Evolutionary conservation across 352 stramenopile genomes (phyloP), one percentile per base, ranked within the genome.

Genomic region (Phytophthora pini): DNA sequence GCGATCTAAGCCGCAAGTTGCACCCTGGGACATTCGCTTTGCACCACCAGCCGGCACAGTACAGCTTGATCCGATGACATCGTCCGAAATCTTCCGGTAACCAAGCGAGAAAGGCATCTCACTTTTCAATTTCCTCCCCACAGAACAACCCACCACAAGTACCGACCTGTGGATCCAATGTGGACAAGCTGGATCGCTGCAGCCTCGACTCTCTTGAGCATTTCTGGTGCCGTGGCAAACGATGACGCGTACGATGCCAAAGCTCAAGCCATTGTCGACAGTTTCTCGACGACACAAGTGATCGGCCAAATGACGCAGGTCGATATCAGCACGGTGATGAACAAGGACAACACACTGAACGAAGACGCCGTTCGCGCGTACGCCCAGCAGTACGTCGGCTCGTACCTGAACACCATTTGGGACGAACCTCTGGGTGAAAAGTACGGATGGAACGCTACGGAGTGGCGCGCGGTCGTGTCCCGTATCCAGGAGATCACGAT

Each of bases 291-390:
- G 11, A 46, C 48, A 3, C 55, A 88, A 26, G 77, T 88, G 53
- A 68, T 97, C 27, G 88, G 88, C 2, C 89, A 97, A 61, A 95
- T 97, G 88, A 89, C 87, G 8, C 91, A 97, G 68, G 76, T 97
- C 29, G 88, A 97, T 53, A 83, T 97, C 45, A 84, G 74, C 39
- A 77, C 84, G 3, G 70, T 97, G 9, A 57, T 96, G 26, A 69
- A 80, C 27, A 72, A 88, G 2, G 71, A 93, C 50, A 70, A 70
- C 34, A 79, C 72, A 5, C 53, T 90, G 20, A 83, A 93, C 34
- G 62, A 76, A 40, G 75, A 77, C 26, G 47, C 74, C 8, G 70
- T 96, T 15, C 72, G 74, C 32, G 54, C 77, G 5, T 89, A 88
- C 49, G 87, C 87, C 3, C 58, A 86, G 56, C 68, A 90, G 22